These are phyloP conservation scores for Daedaleopsis sinensis DNA, from an alignment of 768 basidiomycete species.

Conservation along the genomic window DNA sequence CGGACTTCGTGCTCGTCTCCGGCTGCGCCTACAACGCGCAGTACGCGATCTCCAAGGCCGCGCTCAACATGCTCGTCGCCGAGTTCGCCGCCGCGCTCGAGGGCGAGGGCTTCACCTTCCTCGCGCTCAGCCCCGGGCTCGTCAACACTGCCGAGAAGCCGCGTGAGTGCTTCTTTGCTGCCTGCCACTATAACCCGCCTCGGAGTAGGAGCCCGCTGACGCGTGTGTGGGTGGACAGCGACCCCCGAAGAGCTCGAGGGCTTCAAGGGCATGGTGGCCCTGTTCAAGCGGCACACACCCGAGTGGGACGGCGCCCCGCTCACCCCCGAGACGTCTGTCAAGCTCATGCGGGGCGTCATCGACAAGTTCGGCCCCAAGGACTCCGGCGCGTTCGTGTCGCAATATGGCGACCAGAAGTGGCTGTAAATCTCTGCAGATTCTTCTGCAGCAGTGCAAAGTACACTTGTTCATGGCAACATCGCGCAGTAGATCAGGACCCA, in stretches of 20 bases:
- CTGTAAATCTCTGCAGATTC: constrained; percentile 1
- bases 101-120: constrained; percentile 39
- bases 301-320: constrained; percentile 17
- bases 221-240: background rate
- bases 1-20: constrained; percentile 26
- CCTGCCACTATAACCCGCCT: background rate
- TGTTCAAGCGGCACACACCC: constrained; percentile 18
- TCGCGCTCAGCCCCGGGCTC: constrained; percentile 41
- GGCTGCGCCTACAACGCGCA: constrained; percentile 16
- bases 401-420: constrained; percentile 29
- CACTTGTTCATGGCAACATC: no score
- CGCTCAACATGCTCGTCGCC: constrained; percentile 38
- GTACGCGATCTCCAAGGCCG: constrained; percentile 43
- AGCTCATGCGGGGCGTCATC: constrained; percentile 12
- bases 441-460: no score
- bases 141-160: constrained; percentile 34
- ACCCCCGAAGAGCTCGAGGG: constrained; percentile 19
- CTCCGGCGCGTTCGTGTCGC: constrained; percentile 29
- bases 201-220: background rate
- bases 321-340: constrained; percentile 19
- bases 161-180: constrained; percentile 14
- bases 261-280: constrained; percentile 34
- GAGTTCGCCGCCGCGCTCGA: constrained; percentile 36
- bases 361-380: constrained; percentile 13
- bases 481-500: background rate